phyloP scores from a whole-genome alignment of 805 yeast genomes.

The Lipomyces oligophaga region DNA sequence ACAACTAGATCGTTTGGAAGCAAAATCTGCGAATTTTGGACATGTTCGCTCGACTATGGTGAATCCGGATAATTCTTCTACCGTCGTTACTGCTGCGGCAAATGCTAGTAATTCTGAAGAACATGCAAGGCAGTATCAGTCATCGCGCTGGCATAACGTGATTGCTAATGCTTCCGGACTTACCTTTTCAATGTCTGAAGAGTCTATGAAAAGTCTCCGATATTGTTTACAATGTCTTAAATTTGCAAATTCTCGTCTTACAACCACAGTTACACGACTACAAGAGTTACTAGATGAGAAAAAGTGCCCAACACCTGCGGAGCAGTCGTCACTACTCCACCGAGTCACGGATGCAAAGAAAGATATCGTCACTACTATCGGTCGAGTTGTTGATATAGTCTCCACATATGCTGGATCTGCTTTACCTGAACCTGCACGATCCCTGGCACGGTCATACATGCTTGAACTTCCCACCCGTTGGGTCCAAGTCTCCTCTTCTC shows the following conservation, averaged over 20 bases:
- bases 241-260: conserved; percentile 74
- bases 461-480: conserved; percentile 70
- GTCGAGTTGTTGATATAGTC: conserved; percentile 78
- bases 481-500: conserved; percentile 46
- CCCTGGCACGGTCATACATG: conserved; percentile 74
- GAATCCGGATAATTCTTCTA: background rate
- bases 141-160: conserved; percentile 19
- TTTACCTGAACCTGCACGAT: conserved; percentile 71
- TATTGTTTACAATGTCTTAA: conserved; percentile 76
- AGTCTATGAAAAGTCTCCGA: conserved; percentile 68
- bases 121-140: conserved; percentile 1
- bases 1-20: conserved; percentile 31
- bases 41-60: too few species aligned
- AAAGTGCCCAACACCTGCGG: conserved; percentile 7
- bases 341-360: conserved; percentile 49
- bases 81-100: background rate
- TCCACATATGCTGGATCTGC: conserved; percentile 79
- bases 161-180: conserved; percentile 33
- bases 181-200: conserved; percentile 51
- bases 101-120: background rate
- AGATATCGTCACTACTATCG: conserved; percentile 84
- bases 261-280: conserved; percentile 59
- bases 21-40: conserved; percentile 9
- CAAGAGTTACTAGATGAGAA: conserved; percentile 47
- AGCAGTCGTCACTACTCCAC: conserved; percentile 29